A percentile compares a stretch with the other conserved stretches of the same genome.
Evolutionary conservation across 176 grass and related monocot species (phyloP).

Genomic region (Aegilops bicornis): DNA sequence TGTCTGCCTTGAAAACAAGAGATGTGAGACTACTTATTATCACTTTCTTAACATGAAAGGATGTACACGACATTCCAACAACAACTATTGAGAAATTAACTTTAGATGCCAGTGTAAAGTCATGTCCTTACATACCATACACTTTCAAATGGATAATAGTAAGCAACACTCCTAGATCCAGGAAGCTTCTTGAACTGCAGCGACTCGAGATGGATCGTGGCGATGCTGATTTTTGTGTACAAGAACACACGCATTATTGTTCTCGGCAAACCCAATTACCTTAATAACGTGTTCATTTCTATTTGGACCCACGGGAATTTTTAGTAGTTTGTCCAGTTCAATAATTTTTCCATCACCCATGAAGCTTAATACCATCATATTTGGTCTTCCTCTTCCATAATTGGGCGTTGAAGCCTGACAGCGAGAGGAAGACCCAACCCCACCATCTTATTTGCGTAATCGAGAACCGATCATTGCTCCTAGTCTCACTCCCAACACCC

Average conservation of each 20-base stretch:
- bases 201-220: background rate
- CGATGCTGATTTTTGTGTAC: background rate
- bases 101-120: background rate
- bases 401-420: background rate
- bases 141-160: background rate
- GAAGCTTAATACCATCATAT: background rate
- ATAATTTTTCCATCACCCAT: background rate
- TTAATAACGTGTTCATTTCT: background rate
- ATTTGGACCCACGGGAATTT: background rate
- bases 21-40: no score
- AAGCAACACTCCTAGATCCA: background rate
- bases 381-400: background rate
- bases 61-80: no score
- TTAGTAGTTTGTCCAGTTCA: background rate
- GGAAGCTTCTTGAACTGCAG: background rate
- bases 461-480: background rate
- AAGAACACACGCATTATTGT: background rate
- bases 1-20: no score
- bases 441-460: background rate
- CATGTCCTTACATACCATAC: background rate
- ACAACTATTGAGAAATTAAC: no score
- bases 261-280: background rate
- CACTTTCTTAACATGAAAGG: no score
- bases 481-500: no score
- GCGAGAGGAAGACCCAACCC: background rate